phyloP scores from a whole-genome alignment of 139 green algal genomes.

The Haematococcus lacustris region DNA sequence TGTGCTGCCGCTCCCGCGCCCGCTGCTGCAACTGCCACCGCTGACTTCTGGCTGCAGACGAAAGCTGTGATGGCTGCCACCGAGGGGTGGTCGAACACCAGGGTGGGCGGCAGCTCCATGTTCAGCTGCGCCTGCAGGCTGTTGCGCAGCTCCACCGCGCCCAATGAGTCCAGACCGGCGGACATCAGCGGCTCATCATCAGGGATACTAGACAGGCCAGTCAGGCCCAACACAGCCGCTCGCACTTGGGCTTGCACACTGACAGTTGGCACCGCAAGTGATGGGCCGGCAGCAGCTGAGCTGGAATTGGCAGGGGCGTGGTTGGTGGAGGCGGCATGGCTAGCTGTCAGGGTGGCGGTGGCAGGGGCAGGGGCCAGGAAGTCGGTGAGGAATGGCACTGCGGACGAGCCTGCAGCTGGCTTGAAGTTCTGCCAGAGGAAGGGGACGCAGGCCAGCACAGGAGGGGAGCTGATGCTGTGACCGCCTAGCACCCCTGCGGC shows the following conservation, averaged over 20 bases:
- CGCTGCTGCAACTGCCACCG: neutral
- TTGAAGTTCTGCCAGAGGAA: slow-evolving; percentile 60
- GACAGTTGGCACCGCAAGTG: no score
- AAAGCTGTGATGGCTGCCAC: slow-evolving; percentile 26
- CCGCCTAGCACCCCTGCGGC: neutral
- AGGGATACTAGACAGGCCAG: no score
- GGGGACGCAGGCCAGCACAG: slow-evolving; percentile 47
- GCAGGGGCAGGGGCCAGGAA: neutral
- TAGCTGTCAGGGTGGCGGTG: neutral
- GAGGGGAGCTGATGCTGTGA: neutral
- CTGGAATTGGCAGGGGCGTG: neutral
- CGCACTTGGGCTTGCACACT: no score
- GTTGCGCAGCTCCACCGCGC: slow-evolving; percentile 77
- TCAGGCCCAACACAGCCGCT: neutral
- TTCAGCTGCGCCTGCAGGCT: slow-evolving; percentile 46
- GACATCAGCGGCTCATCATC: slow-evolving; percentile 11
- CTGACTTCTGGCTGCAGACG: neutral
- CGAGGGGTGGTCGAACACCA: slow-evolving; percentile 76
- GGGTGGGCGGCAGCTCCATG: slow-evolving; percentile 30
- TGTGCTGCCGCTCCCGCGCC: neutral
- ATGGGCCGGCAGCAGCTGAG: neutral
- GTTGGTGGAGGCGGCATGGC: neutral
- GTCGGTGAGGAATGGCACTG: neutral
- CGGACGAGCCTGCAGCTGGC: neutral
- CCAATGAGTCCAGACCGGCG: slow-evolving; percentile 67